phyloP scores from a whole-genome alignment of 805 yeast genomes.

The Zygosaccharomyces kombuchaensis region DNA sequence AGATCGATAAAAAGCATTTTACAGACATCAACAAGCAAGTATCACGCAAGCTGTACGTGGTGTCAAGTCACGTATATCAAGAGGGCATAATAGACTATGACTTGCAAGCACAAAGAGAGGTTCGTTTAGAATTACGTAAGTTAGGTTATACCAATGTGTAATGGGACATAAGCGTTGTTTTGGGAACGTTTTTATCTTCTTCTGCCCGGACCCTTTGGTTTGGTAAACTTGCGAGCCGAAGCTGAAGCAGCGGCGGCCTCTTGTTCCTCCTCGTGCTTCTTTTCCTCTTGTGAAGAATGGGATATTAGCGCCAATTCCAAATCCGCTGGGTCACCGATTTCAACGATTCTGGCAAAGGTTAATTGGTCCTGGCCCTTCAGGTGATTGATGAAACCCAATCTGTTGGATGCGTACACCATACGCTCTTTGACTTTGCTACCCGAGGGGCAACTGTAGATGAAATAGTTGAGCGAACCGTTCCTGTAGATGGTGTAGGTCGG shows the following conservation, averaged over 20 bases:
- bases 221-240: conserved; percentile 39
- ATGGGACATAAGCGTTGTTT: background rate
- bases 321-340: conserved; percentile 71
- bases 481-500: conserved; percentile 61
- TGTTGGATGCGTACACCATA: conserved; percentile 87
- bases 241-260: conserved; percentile 14
- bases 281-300: conserved; percentile 29
- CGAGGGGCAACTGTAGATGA: conserved; percentile 85
- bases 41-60: conserved; percentile 53
- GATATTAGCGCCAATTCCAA: conserved; percentile 44
- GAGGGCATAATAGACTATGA: conserved; percentile 16
- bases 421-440: conserved; percentile 86
- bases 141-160: conserved; percentile 7
- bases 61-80: conserved; percentile 22
- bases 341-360: conserved; percentile 47
- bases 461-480: conserved; percentile 42
- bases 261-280: conserved; percentile 29
- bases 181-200: conserved; percentile 24
- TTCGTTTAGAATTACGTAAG: conserved; percentile 11
- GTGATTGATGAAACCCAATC: conserved; percentile 52
- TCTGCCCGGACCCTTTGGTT: conserved; percentile 71
- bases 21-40: conserved; percentile 59
- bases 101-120: conserved; percentile 13
- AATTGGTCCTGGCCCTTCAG: conserved; percentile 39
- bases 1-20: conserved; percentile 40